Evolutionary conservation across 768 basidiomycete genomes (phyloP).

Genomic region (Pisolithus microcarpus): DNA sequence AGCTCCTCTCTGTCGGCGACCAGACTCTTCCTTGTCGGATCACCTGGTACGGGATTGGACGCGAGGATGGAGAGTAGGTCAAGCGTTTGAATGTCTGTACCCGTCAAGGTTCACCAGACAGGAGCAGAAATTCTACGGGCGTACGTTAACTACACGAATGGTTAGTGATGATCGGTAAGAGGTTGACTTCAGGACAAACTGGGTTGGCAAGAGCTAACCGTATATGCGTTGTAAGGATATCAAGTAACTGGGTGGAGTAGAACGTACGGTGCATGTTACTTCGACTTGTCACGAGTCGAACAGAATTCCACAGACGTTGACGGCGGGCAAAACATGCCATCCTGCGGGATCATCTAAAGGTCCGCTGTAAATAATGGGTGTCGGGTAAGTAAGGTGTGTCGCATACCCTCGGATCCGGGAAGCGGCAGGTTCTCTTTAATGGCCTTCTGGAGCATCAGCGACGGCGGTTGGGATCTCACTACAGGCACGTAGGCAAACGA

Average conservation of each 20-base stretch:
- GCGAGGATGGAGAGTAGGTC: slow-evolving; percentile 39
- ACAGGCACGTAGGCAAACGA: slow-evolving; percentile 29
- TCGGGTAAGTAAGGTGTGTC: neutral
- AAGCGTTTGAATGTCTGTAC: slow-evolving; percentile 40
- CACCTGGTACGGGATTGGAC: no score
- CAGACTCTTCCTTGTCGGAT: no score
- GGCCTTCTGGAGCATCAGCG: slow-evolving; percentile 30
- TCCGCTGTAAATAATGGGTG: neutral
- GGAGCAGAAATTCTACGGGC: slow-evolving; percentile 48
- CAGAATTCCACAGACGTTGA: slow-evolving; percentile 28
- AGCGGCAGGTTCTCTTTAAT: slow-evolving; percentile 28
- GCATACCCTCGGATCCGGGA: slow-evolving; percentile 28
- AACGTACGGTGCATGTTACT: slow-evolving; percentile 29
- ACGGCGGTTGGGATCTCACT: slow-evolving; percentile 28
- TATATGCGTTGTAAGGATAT: neutral
- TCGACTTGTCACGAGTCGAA: slow-evolving; percentile 26
- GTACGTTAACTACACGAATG: slow-evolving; percentile 36
- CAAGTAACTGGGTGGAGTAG: neutral
- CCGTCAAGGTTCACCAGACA: slow-evolving; percentile 38
- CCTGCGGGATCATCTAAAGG: slow-evolving; percentile 32
- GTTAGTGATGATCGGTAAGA: neutral
- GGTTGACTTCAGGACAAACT: slow-evolving; percentile 18
- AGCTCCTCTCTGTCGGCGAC: no score
- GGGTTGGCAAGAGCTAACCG: slow-evolving; percentile 48
- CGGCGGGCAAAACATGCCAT: slow-evolving; percentile 29